phyloP scores from a whole-genome alignment of 2,329 filamentous ascomycete genomes.

The Myriangium duriaei region DNA sequence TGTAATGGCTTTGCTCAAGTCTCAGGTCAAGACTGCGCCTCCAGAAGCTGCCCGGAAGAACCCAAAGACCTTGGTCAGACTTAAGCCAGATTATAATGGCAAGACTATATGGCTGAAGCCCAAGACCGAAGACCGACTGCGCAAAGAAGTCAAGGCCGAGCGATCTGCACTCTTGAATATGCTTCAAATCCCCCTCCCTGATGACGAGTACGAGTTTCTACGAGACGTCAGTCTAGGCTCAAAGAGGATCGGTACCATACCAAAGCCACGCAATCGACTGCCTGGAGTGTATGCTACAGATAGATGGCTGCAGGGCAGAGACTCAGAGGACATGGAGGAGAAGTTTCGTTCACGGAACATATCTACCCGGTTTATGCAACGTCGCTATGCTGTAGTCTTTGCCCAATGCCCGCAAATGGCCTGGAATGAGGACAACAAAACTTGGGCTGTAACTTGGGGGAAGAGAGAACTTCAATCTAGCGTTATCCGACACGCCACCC shows the following conservation, averaged over 20 bases:
- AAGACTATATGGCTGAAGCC: constrained; percentile 34
- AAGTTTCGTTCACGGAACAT: constrained; percentile 23
- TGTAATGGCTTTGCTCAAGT: constrained; percentile 19
- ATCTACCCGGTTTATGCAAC: constrained; percentile 32
- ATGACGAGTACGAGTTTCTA: constrained; percentile 32
- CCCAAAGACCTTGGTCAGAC: constrained; percentile 11
- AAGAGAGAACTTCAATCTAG: too few relatives aligned
- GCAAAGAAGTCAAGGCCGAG: constrained; percentile 32
- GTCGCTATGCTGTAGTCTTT: constrained; percentile 32
- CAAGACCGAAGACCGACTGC: constrained; percentile 32
- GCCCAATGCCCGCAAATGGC: constrained; percentile 30
- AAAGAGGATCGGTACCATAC: neutral
- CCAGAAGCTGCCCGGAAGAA: constrained; percentile 20
- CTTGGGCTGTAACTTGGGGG: constrained; percentile 27
- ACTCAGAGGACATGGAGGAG: constrained; percentile 9
- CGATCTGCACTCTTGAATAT: constrained; percentile 31
- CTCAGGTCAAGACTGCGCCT: constrained; percentile 19
- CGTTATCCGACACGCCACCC: too few relatives aligned
- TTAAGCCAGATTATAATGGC: constrained; percentile 25
- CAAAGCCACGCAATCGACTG: neutral
- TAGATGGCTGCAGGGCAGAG: neutral
- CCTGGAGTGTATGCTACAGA: neutral
- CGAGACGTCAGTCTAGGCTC: constrained; percentile 27
- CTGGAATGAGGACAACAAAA: constrained; percentile 21
- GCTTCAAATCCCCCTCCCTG: constrained; percentile 33